Base-by-base conservation (phyloP, 1,284 basidiomycete genomes). In the Singerocomus rubriflavus region DNA sequence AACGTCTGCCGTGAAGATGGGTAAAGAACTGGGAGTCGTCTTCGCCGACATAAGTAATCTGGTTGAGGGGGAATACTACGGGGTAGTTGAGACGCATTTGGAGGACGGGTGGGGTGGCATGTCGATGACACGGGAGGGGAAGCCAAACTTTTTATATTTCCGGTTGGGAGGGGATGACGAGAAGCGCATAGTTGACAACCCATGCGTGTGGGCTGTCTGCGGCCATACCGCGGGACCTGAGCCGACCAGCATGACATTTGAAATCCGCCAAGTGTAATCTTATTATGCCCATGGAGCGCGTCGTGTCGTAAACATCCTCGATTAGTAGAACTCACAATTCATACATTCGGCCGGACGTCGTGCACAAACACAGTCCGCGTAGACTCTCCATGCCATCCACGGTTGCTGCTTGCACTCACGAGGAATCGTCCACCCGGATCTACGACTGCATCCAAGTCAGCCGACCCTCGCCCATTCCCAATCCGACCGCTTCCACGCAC, bases 371-470 rank as follows among this genome's bases (percentile, higher is more conserved):
- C 87, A 13, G 90, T 93, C 58, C 82, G 80, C 13, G 93, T 95
- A 36, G 88, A 88, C 57, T 94, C 90, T 33, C 92, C 93, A 65
- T 91, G 85, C 92, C 94, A 98, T 38, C 95, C 96, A 47, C 96
- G 80, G 66, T 96, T 95, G 36, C 96, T 96, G 57, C 91, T 94
- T 7, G 93, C 91, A 61, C 90, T 91, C 52, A 96, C 82, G 61
- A 99, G 77, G 70, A 95, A 98, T 49, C 85, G 77, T 25, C 82
- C 86, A 3, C 85, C 87, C 30, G 88, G 81, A 73, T 98, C 96
- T 42, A 98, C 78, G 55, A 95, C 94, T 97, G 46, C 49, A 50
- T 53, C 44, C 55, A 46, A 55, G 55, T 57, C 61, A 56, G 57
- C 56, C 56, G 53, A 56, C 51, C 32, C n/a, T 37, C 13, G 10